phyloP scores from a whole-genome alignment of 306 rosid genomes.

The Vigna hirtella region DNA sequence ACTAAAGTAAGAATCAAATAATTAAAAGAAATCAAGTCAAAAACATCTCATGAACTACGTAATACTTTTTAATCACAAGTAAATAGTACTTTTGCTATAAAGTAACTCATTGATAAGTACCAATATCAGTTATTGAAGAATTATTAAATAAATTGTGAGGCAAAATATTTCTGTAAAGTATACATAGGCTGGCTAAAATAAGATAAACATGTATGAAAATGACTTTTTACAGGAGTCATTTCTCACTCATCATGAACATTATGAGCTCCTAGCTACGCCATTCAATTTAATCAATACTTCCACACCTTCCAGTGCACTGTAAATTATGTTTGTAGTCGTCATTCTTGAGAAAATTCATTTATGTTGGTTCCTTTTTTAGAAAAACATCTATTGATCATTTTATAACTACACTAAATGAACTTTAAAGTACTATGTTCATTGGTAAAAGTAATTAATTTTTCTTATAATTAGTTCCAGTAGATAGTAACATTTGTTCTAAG shows the following conservation, averaged over 20 bases:
- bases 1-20: slow-evolving; percentile 4
- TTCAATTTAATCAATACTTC: neutral
- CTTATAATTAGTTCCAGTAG: too few relatives aligned
- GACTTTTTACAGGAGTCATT: neutral
- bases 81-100: neutral
- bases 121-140: neutral
- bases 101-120: neutral
- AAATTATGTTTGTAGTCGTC: neutral
- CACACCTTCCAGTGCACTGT: neutral
- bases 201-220: neutral
- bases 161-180: neutral
- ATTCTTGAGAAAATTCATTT: neutral
- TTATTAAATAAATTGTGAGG: neutral
- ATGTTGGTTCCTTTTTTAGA: neutral
- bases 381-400: too few relatives aligned
- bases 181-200: neutral
- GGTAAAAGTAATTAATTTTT: too few relatives aligned
- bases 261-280: neutral
- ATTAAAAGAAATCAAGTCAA: slow-evolving; percentile 17
- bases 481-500: too few relatives aligned
- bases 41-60: neutral
- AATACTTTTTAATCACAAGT: neutral
- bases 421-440: too few relatives aligned
- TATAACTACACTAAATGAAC: too few relatives aligned
- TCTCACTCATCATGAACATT: neutral